Evolutionary conservation across 768 basidiomycete genomes (phyloP).

Genomic region (Rhizopogon vinicolor): DNA sequence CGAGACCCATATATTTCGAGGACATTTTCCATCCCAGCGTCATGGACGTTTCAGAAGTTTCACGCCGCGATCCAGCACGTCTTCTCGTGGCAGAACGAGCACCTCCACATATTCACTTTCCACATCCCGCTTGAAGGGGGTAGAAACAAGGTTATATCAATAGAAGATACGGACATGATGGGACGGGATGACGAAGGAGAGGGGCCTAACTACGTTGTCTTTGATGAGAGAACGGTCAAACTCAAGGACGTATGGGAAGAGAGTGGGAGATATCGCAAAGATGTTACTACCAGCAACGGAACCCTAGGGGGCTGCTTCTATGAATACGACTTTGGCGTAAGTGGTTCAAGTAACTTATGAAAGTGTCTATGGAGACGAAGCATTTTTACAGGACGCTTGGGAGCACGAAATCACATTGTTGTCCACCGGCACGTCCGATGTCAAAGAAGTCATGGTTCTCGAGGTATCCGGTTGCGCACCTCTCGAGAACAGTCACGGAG

Average conservation of each 20-base stretch:
- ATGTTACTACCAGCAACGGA: background rate
- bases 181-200: background rate
- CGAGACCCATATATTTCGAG: constrained; percentile 16
- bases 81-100: constrained; percentile 13
- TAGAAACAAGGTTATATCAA: background rate
- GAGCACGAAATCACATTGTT: constrained; percentile 11
- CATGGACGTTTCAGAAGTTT: constrained; percentile 16
- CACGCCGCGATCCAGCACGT: constrained; percentile 17
- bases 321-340: constrained; percentile 18
- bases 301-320: constrained; percentile 11
- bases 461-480: constrained; percentile 4
- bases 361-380: background rate
- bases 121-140: constrained; percentile 3
- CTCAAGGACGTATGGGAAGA: constrained; percentile 9
- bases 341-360: background rate
- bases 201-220: background rate
- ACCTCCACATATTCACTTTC: constrained; percentile 17
- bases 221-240: constrained; percentile 8
- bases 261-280: constrained; percentile 2
- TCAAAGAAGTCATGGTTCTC: background rate
- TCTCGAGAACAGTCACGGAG: constrained; percentile 3
- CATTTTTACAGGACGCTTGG: constrained; percentile 15
- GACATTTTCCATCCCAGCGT: constrained; percentile 15
- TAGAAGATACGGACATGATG: constrained; percentile 2
- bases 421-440: background rate